A percentile compares a stretch with the other conserved stretches of the same genome.
phyloP scores from a whole-genome alignment of 2,329 filamentous ascomycete genomes.

The Zymoseptoria tritici region DNA sequence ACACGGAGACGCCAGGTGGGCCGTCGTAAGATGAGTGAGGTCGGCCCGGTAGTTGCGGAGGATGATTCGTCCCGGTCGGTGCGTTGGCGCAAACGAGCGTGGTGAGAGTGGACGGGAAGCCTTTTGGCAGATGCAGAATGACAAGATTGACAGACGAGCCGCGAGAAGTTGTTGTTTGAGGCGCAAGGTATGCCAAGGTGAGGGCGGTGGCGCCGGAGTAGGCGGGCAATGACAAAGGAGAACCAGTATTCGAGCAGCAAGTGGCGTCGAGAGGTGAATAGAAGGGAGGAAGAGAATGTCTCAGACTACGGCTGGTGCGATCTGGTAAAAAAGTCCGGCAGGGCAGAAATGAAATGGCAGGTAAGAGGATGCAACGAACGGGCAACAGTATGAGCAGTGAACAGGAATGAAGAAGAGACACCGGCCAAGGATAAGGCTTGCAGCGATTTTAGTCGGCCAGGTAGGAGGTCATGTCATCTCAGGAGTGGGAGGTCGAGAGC shows the following conservation, averaged over 20 bases:
- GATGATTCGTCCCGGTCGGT: neutral
- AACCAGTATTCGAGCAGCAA: neutral
- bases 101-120: neutral
- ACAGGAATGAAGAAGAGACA: neutral
- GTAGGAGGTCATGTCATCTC: neutral
- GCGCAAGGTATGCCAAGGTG: neutral
- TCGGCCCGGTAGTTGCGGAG: neutral
- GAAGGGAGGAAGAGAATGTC: neutral
- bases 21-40: conserved; percentile 7
- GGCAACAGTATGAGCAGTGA: neutral
- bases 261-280: neutral
- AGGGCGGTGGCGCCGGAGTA: neutral
- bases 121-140: neutral
- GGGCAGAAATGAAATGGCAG: neutral
- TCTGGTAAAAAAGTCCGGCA: neutral
- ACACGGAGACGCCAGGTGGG: conserved; percentile 4
- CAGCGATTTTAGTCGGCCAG: neutral
- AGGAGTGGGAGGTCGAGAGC: neutral
- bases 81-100: neutral
- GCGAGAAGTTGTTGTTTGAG: neutral
- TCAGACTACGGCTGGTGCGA: neutral
- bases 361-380: neutral
- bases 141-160: neutral
- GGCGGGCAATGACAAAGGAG: neutral
- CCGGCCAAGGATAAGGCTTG: neutral